These are phyloP conservation scores for Micractinium sp. DNA, from an alignment of 139 green algal species.

Conservation along the genomic window DNA sequence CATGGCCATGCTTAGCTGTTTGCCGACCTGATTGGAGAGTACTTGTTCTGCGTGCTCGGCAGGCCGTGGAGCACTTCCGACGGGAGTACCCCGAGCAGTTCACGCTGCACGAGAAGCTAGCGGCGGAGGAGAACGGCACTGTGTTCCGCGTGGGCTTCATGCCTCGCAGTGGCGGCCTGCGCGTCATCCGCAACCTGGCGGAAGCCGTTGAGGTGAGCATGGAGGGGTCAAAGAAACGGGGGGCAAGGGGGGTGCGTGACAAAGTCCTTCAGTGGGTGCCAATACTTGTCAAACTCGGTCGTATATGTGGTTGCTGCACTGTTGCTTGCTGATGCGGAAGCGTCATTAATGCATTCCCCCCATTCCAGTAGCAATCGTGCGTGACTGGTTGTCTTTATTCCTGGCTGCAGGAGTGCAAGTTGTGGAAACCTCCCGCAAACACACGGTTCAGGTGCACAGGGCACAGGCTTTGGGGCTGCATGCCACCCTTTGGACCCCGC, in stretches of 20 bases:
- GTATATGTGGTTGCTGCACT: too few relatives aligned
- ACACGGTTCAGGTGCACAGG: not conserved
- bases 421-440: not conserved
- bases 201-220: not conserved
- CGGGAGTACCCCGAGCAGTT: not conserved
- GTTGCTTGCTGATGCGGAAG: too few relatives aligned
- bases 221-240: not conserved
- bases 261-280: not conserved
- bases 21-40: too few relatives aligned
- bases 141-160: slow-evolving; percentile 18
- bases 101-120: not conserved
- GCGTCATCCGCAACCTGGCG: slow-evolving; percentile 1
- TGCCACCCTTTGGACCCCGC: not conserved
- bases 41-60: not conserved
- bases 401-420: slow-evolving; percentile 19
- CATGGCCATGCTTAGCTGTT: not conserved
- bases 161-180: not conserved
- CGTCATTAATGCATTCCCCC: too few relatives aligned
- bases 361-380: too few relatives aligned
- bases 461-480: not conserved
- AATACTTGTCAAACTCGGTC: too few relatives aligned
- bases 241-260: not conserved
- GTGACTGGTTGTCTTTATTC: too few relatives aligned
- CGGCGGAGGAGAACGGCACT: not conserved
- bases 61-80: slow-evolving; percentile 14